Evolutionary conservation across 2,329 filamentous ascomycete species (phyloP), one percentile per base, ranked within the genome.

Genomic region (Corinectria fuckeliana): DNA sequence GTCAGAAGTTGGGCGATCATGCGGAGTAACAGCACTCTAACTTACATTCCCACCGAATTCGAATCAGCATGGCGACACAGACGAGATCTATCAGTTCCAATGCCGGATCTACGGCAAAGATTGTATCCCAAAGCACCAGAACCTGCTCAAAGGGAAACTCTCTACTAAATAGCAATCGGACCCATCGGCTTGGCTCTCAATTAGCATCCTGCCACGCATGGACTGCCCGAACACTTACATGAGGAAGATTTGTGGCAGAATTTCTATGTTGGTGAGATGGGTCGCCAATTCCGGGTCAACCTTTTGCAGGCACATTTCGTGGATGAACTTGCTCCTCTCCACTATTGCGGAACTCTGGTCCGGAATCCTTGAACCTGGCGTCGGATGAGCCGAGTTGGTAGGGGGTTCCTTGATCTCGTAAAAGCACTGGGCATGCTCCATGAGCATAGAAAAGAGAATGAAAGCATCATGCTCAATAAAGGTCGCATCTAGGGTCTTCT

Each of bases 231-330:
- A 30, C 9, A 74, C 82, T 75, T 77, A 95, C 91, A 98, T 96
- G 21, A 98, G 80, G 72, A 98, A 99, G 50, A 99, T 94, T 70
- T 99, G 95, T 1, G 95, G 95, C n/a, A 97, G 79, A 61, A 99
- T 88, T 60, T 97, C 94, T 45, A 97, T 88, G 60, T 87, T 85
- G 58, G 88, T 88, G 16, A 99, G 82, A 74, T 98, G 93, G 21
- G 82, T 81, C 13, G 92, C 90, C 25, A 98, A 83, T 70, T 93
- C 90, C n/a, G 91, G 89, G 72, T 98, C 95, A 26, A 92, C 82
- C 64, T 88, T 89, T 58, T 87, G 86, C 42, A 99, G 80, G 50
- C 91, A 88, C 25, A 90, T 85, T 69, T 96, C 89, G 72, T 98
- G 94, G 61, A 99, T 96, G 67, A 90, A 87, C 70, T 89, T 88